Base-by-base conservation (phyloP, 495 filamentous ascomycete species). In the Pyronema omphalodes region DNA sequence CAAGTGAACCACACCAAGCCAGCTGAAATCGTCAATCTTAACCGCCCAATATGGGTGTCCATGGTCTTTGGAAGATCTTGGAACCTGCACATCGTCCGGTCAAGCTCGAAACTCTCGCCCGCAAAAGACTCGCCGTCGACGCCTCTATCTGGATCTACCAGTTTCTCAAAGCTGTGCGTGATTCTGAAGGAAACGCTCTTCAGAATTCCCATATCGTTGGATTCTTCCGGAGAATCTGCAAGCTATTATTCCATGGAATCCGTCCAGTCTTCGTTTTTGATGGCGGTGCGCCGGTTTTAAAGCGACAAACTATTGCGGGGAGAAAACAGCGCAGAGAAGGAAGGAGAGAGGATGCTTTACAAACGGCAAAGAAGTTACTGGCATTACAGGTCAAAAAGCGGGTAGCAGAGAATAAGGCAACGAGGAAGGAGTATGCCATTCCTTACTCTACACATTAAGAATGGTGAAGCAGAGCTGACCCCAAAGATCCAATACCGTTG, bases 81-180 rank as follows among this genome's bases (percentile, higher is more conserved):
- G 83, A 93, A 67, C 91, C 91, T 35, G 93, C 83, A 63, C 91
- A 89, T 23, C 80, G 83, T 18, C 83, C 83, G 14, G 88, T 91
- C 55, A 93, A 93, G 68, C 83, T 98, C 60, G 86, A 93, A 65
- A 93, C 91, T 1, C 81, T 98, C 50, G 94, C 94, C 67, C 82
- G 81, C 56, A 94, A 93, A 66, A 86, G 91, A 18, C 79, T 98
- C 55, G 91, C 91, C 33, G 85, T 98, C 67, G 91, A 98, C 69
- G 91, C 93, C 51, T 94, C 87, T 3, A 98, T 96, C 63, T 98
- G 91, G 91, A 95, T 98, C 55, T 98, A 98, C 71, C 91, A 98
- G 66, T 98, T 98, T 65, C 76, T 98, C 57, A 98, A 98, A 70
- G 91, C 91, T 14, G 93, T 98, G 1, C 87, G 91, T 60, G 91